Evolutionary conservation across 164 flowering plant genomes (phyloP), one percentile per base, ranked within the genome.

Genomic region (Liriodendron chinense): DNA sequence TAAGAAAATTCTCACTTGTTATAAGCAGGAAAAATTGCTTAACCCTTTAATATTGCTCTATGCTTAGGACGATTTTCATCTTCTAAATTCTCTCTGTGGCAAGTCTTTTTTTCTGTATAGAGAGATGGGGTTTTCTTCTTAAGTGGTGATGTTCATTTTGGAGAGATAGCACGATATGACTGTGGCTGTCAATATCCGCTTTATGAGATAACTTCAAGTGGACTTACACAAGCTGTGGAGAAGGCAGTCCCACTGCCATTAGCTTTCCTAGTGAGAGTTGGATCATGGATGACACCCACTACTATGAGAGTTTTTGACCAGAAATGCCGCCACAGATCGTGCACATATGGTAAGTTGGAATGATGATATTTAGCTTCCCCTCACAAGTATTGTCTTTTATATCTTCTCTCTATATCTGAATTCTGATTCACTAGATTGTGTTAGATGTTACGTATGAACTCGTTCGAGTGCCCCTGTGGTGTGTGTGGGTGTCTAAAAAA

Each of bases 111-210:
- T 57, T 47, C 65, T 72, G 23, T 76, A 68, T 75, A 90, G 94
- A 89, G 97, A 78, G 82, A 85, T 78, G 97, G 91, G 43, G 83
- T 92, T 7, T 75, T 92, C 75, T 90, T 90, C 82, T 87, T 92
- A 68, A 92, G 97, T 78, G 94, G 94, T 4, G 97, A 92, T 81
- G 97, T 92, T 78, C 97, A 92, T 82, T 92, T 87, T 84, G 93
- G 92, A 77, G 94, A 92, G 82, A 86, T 92, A 9, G 56, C 91
- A 56, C 80, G 89, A 63, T 86, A 83, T 80, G 92, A 92, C 72
- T 90, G 97, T 79, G 94, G 82, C 47, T 71, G 69, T 69, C 86
- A 84, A 76, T 92, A 92, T 83, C 88, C 94, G 25, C 74, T 89
- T 22, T 89, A 88, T 82, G 97, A 92, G 65, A 77, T 88, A 47